phyloP scores from a whole-genome alignment of 2,329 filamentous ascomycete species.

The Celoporthe dispersa region DNA sequence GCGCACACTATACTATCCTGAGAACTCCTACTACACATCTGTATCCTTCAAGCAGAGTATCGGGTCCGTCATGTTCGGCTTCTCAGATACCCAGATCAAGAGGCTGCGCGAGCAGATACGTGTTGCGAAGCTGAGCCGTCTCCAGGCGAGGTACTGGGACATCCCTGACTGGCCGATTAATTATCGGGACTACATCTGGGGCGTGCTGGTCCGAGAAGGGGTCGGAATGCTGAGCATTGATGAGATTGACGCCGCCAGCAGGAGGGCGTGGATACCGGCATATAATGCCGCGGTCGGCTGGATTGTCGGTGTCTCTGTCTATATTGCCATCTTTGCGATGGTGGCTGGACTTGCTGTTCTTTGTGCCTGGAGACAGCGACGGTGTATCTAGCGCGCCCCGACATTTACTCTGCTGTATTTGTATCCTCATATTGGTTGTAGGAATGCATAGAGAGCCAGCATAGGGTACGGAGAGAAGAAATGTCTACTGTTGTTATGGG shows the following conservation, averaged over 20 bases:
- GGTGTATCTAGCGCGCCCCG: too few species aligned
- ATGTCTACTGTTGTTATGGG: too few species aligned
- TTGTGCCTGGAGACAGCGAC: too few species aligned
- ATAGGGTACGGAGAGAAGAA: too few species aligned
- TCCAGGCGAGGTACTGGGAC: conserved; percentile 59
- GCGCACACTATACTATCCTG: conserved; percentile 44
- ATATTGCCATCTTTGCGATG: too few species aligned
- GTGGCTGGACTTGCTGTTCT: too few species aligned
- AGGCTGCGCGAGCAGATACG: conserved; percentile 9
- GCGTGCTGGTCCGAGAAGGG: conserved; percentile 56
- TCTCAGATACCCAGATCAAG: not conserved
- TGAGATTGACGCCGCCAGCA: conserved; percentile 54
- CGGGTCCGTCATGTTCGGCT: conserved; percentile 3
- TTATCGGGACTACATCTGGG: conserved; percentile 60
- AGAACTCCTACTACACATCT: conserved; percentile 70
- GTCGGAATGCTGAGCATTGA: conserved; percentile 66
- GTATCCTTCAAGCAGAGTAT: conserved; percentile 53
- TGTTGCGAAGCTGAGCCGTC: not conserved
- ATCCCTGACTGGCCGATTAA: conserved; percentile 61
- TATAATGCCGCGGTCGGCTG: not conserved
- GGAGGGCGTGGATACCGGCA: conserved; percentile 41
- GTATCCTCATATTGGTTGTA: too few species aligned
- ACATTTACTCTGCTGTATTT: too few species aligned
- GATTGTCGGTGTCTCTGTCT: not conserved
- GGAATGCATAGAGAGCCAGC: too few species aligned